Evolutionary conservation across 306 rosid species (phyloP).

Genomic region (Cucumis melo): DNA sequence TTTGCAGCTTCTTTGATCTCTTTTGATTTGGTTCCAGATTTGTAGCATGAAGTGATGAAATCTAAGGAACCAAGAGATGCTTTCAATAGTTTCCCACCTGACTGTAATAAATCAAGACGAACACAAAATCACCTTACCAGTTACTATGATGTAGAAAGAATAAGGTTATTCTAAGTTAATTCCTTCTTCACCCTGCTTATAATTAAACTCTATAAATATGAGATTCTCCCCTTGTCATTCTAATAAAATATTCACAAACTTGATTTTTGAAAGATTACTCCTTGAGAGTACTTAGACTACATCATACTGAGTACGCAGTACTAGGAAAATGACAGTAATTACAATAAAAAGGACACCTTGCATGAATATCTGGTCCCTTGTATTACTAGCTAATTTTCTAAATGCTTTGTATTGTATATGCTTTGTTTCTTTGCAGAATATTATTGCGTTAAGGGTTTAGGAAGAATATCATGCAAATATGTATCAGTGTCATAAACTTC

Average conservation of each 20-base stretch:
- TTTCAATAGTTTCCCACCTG: constrained; percentile 42
- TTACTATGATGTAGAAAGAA: background rate
- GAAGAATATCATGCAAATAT: background rate
- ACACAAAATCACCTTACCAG: constrained; percentile 18
- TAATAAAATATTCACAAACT: too few relatives aligned
- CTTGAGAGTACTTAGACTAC: too few relatives aligned
- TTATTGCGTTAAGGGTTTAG: background rate
- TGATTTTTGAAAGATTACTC: too few relatives aligned
- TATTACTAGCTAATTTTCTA: background rate
- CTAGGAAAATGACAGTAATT: background rate
- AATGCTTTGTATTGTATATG: background rate
- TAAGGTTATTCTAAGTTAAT: too few relatives aligned
- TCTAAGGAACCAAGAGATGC: constrained; percentile 94
- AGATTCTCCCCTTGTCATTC: too few relatives aligned
- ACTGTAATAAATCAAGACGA: constrained; percentile 35
- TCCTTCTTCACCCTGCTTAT: too few relatives aligned
- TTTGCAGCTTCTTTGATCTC: constrained; percentile 71
- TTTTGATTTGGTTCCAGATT: constrained; percentile 44
- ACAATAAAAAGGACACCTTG: background rate
- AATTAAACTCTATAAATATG: too few relatives aligned
- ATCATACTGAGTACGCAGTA: background rate
- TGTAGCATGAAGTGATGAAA: constrained; percentile 71
- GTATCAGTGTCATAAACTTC: background rate
- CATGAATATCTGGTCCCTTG: background rate
- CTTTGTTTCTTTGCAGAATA: background rate